Conservation (phyloP, 225 moss, liverwort and hornwort genomes). For the Pseudoscleropodium purum region DNA sequence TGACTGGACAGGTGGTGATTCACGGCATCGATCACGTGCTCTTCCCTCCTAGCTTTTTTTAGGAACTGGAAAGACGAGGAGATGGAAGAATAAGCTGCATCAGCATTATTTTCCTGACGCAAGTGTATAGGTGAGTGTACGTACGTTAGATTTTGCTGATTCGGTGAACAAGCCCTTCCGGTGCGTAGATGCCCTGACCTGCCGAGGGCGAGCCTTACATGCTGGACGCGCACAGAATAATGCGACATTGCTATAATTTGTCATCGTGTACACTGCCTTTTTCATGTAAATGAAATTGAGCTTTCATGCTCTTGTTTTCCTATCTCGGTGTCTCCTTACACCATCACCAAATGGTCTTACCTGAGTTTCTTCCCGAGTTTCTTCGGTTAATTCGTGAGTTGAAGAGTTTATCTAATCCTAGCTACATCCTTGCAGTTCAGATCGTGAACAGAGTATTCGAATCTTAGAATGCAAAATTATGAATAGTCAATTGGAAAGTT, state of each 20-base stretch:
- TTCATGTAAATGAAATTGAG: slow-evolving; percentile 8
- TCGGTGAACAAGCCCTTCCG: neutral
- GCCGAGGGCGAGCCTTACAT: neutral
- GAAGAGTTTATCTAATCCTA: neutral
- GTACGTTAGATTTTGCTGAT: neutral
- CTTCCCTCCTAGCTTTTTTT: neutral
- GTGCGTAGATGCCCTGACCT: neutral
- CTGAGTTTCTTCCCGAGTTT: neutral
- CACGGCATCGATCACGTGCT: slow-evolving; percentile 50
- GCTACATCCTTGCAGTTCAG: too few species aligned
- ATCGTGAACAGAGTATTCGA: neutral
- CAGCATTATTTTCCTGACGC: neutral
- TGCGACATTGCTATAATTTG: neutral
- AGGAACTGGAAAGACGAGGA: neutral
- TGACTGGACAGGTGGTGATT: slow-evolving; percentile 14
- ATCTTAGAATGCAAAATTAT: neutral
- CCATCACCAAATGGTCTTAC: neutral
- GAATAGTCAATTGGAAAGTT: neutral
- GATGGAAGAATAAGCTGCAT: neutral
- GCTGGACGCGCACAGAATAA: neutral
- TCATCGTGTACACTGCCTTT: neutral
- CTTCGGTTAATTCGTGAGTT: neutral
- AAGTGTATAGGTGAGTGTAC: neutral
- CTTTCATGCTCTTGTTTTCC: neutral
- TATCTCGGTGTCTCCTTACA: neutral